phyloP scores from a whole-genome alignment of 768 basidiomycete species.

The Austroboletus eburneus region DNA sequence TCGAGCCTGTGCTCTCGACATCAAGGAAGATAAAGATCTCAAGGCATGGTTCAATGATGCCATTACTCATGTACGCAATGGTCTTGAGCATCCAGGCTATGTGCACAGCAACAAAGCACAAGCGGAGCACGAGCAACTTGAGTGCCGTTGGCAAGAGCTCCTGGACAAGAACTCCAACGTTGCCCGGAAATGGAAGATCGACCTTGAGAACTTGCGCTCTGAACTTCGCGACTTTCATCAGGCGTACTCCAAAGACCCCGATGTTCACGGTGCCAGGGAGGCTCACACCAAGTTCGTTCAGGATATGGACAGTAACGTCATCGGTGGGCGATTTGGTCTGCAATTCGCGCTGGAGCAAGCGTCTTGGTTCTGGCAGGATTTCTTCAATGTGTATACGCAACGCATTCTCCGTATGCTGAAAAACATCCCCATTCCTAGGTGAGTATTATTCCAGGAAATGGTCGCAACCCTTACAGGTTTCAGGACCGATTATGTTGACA shows the following conservation, averaged over 20 bases:
- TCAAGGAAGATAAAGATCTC: constrained; percentile 51
- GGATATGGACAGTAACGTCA: constrained; percentile 44
- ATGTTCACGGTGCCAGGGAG: constrained; percentile 42
- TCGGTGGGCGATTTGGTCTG: constrained; percentile 38
- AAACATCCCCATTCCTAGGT: constrained; percentile 70
- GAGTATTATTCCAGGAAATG: constrained; percentile 6
- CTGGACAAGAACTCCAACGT: constrained; percentile 41
- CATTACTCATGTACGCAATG: constrained; percentile 41
- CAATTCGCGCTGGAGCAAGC: constrained; percentile 56
- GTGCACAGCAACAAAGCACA: constrained; percentile 45
- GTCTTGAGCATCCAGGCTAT: constrained; percentile 50
- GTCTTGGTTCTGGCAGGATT: constrained; percentile 77
- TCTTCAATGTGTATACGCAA: constrained; percentile 78
- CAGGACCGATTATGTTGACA: constrained; percentile 70
- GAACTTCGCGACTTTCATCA: constrained; percentile 44
- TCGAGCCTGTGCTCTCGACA: constrained; percentile 41
- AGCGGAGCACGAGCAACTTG: constrained; percentile 41
- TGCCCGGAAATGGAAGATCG: constrained; percentile 48
- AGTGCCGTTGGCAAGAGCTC: constrained; percentile 46
- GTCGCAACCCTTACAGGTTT: not conserved
- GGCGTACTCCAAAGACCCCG: constrained; percentile 46
- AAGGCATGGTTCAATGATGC: constrained; percentile 54
- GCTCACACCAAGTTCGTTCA: constrained; percentile 47
- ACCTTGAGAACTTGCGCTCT: constrained; percentile 42
- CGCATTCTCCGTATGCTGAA: constrained; percentile 48